phyloP scores from a whole-genome alignment of 2,329 filamentous ascomycete genomes.

The Plenodomus lindquistii region DNA sequence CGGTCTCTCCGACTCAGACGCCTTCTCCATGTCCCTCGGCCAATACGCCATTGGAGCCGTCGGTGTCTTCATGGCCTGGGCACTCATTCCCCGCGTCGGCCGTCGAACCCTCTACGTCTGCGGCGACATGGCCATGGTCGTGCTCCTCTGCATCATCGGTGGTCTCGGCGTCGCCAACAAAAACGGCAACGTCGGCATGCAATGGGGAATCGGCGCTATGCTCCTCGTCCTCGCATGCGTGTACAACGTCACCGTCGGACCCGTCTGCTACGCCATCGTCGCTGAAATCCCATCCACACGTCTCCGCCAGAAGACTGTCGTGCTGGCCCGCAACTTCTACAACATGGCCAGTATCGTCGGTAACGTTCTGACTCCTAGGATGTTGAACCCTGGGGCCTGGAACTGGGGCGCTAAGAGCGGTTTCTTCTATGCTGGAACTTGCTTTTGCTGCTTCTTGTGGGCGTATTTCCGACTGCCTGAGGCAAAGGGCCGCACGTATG shows the following conservation, averaged over 20 bases:
- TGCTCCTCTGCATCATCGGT: slow-evolving; percentile 76
- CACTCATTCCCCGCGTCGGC: slow-evolving; percentile 75
- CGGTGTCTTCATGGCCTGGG: slow-evolving; percentile 77
- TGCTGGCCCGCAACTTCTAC: slow-evolving; percentile 74
- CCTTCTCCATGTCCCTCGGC: slow-evolving; percentile 55
- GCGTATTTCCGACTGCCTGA: slow-evolving; percentile 81
- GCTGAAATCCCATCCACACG: slow-evolving; percentile 81
- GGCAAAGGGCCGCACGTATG: slow-evolving; percentile 77
- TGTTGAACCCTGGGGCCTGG: slow-evolving; percentile 43
- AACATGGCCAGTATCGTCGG: slow-evolving; percentile 81
- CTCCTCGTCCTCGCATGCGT: slow-evolving; percentile 58
- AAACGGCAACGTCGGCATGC: slow-evolving; percentile 51
- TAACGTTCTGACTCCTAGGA: slow-evolving; percentile 51
- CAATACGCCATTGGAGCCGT: slow-evolving; percentile 62
- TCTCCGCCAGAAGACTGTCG: slow-evolving; percentile 88
- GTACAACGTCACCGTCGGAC: slow-evolving; percentile 86
- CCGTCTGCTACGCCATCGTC: slow-evolving; percentile 87
- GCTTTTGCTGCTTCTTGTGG: slow-evolving; percentile 77
- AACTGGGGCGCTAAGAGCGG: slow-evolving; percentile 80
- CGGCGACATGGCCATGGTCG: slow-evolving; percentile 61
- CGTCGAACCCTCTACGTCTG: slow-evolving; percentile 75
- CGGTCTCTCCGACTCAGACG: slow-evolving; percentile 48
- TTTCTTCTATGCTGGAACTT: slow-evolving; percentile 85
- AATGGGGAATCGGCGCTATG: slow-evolving; percentile 43
- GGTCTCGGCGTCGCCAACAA: slow-evolving; percentile 67